Base-by-base conservation (phyloP, 2,329 filamentous ascomycete genomes). In the Fusarium nematophilum region DNA sequence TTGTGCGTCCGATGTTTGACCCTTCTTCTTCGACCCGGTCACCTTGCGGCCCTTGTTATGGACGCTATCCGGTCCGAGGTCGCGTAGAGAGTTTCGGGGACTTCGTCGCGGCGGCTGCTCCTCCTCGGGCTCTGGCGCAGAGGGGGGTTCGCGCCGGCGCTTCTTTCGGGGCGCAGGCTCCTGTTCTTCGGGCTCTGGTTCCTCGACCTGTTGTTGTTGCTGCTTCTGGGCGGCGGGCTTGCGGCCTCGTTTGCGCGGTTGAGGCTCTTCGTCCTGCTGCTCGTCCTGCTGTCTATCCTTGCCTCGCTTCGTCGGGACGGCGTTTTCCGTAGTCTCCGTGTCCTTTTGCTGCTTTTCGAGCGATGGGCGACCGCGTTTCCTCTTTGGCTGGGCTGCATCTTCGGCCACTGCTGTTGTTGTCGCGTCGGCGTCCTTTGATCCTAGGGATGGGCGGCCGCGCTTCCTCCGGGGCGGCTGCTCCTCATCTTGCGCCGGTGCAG, bases 351-450 rank as follows among this genome's bases (percentile, higher is more conserved):
- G 55, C 38, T 49, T 64, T 30, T 64, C 61, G 4, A 71, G 45
- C 11, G 75, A 73, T 18, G 70, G 67, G 6, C 70, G 73, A 49
- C 73, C 75, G 62, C 76, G 76, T 64, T 73, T 75, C 33, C 71
- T 67, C 60, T 76, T 76, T 14, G 71, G 66, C 46, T 70, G 69
- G 33, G 69, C 57, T 18, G 58, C 55, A 14, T 53, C 47, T 42
- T 62, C 57, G 30, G 56, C 51, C 51, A 51, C 57, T 17, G 42
- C 31, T 55, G 44, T 44, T 38, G 46, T 42, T 25, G 54, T 48
- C 34, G 27, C 30, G 7, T 46, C 34, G 9, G 33, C 53, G 33
- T 42, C 46, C 15, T 33, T 69, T 10, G 62, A 51, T 40, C 64
- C 53, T 3, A 65, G 34, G 9, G 70, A 67, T 2, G 67, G 69